Conservation (phyloP, 2,329 filamentous ascomycete species). For the Aureobasidium sp. region DNA sequence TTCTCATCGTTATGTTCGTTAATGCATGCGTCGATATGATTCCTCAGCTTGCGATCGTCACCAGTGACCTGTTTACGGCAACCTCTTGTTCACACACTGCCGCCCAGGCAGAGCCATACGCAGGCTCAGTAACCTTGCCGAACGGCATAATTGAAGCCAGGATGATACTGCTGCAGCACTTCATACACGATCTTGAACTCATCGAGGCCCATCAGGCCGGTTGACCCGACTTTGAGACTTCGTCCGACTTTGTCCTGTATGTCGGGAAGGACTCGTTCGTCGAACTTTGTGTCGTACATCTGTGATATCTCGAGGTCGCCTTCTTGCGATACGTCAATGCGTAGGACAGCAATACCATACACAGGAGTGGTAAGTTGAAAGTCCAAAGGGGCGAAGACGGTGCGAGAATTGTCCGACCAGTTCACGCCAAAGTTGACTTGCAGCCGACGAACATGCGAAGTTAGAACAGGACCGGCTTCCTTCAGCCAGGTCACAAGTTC, state of each 20-base stretch:
- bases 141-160: neutral
- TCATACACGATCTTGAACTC: neutral
- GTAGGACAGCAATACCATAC: neutral
- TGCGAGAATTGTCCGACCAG: neutral
- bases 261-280: neutral
- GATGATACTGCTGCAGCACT: neutral
- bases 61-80: neutral
- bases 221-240: neutral
- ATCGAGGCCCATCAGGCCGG: neutral
- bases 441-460: neutral
- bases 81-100: neutral
- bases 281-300: neutral
- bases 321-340: neutral
- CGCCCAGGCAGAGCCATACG: neutral
- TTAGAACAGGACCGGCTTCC: neutral
- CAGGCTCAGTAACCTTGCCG: neutral
- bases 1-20: too few species aligned
- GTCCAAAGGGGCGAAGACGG: neutral
- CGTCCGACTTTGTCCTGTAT: neutral
- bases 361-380: neutral
- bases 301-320: neutral
- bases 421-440: neutral
- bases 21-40: neutral
- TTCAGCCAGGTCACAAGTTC: neutral
- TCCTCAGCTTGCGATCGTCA: too few species aligned